These are phyloP conservation scores for Suillus discolor DNA, from an alignment of 768 basidiomycete species.

Conservation along the genomic window DNA sequence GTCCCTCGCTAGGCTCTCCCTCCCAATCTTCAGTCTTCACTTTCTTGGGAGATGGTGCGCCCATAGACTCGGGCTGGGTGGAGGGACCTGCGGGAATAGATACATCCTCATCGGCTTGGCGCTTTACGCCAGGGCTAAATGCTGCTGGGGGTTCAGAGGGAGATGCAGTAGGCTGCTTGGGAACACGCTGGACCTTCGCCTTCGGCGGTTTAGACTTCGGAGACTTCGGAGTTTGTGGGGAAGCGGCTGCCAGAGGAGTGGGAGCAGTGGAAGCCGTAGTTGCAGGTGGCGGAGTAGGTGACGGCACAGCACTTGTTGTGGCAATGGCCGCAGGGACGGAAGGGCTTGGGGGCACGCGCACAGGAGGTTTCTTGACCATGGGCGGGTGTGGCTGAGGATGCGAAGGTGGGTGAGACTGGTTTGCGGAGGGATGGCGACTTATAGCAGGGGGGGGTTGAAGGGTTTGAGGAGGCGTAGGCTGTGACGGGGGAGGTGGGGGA, in stretches of 20 bases:
- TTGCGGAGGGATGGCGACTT: slow-evolving; percentile 34
- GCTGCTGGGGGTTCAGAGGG: slow-evolving; percentile 36
- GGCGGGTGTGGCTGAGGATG: slow-evolving; percentile 13
- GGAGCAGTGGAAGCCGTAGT: slow-evolving; percentile 53
- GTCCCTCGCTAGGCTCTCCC: slow-evolving; percentile 52
- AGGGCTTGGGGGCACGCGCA: slow-evolving; percentile 26
- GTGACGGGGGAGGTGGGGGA: slow-evolving; percentile 15
- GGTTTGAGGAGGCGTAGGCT: slow-evolving; percentile 21
- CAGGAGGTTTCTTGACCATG: slow-evolving; percentile 21
- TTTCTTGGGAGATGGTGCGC: slow-evolving; percentile 73
- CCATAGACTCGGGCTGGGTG: slow-evolving; percentile 29
- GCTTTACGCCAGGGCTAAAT: slow-evolving; percentile 34
- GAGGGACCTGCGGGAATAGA: slow-evolving; percentile 32
- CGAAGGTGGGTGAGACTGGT: slow-evolving; percentile 20
- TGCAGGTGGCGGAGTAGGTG: slow-evolving; percentile 49
- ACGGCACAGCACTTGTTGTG: slow-evolving; percentile 13
- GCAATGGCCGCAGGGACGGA: slow-evolving; percentile 18
- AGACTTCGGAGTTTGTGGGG: slow-evolving; percentile 71
- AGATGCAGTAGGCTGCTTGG: slow-evolving; percentile 36
- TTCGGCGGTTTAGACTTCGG: slow-evolving; percentile 64
- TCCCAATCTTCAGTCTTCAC: slow-evolving; percentile 69
- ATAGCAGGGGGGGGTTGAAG: slow-evolving; percentile 21
- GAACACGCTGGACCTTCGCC: slow-evolving; percentile 38
- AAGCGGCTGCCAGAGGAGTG: slow-evolving; percentile 46
- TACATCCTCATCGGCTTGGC: slow-evolving; percentile 37